Evolutionary conservation across 78 protist species (phyloP), one percentile per base, ranked within the genome.

Genomic region (Monocercomonoides exilis): DNA sequence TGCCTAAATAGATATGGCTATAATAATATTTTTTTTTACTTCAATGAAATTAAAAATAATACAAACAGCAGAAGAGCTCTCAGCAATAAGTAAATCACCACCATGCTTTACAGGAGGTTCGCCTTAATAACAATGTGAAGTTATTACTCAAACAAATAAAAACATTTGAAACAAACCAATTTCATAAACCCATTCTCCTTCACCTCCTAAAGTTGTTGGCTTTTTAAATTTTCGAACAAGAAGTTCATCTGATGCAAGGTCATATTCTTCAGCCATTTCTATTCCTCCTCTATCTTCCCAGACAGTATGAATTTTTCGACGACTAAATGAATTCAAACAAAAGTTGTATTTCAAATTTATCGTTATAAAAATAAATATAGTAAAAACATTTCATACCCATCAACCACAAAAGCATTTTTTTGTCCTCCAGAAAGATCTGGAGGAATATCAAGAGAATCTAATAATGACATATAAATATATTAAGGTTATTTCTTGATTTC

Each of bases 231-330:
- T 87, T 54, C 89, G 3, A 34, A 87, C 3, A 4, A 87, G 1
- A 41, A 87, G 64, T 6, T 36, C 77, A 11, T 77, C 34, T 1
- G 84, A 41, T n/a, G 70, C 29, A 1, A 87, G 46, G 32, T 87
- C 89, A 80, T 77, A 87, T 54, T 87, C 89, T 3, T 87, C 89
- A 36, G 79, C 89, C 85, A 87, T 38, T 44, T 87, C 89, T 3
- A 44, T 63, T 5, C 46, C 45, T 35, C 80, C 46, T 1, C 81
- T 64, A 44, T 34, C 82, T 6, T 21, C 82, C 82, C 82, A 87
- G 46, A 45, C 79, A 2, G 85, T 38, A 38, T 87, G 89, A 38
- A 87, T 54, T 36, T 77, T 87, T 3, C 4, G 38, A 2, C 89
- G 86, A 79, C 70, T 54, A 29, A 21, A 21, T 29, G 21, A 54